phyloP scores from a whole-genome alignment of 306 rosid genomes.

The Carpinus viminea region DNA sequence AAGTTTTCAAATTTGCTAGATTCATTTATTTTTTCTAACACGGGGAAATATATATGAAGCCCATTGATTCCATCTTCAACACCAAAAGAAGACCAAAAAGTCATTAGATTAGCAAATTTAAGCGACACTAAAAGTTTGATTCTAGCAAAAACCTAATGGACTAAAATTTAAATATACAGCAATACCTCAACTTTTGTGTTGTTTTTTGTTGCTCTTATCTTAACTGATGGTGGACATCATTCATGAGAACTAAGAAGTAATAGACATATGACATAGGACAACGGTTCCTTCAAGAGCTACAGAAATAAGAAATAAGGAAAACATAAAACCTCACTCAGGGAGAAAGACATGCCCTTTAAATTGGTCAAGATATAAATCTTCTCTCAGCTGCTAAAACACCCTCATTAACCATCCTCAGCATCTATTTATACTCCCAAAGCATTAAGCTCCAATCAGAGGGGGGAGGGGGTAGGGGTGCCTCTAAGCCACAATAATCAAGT shows the following conservation, averaged over 20 bases:
- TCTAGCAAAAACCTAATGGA: background rate
- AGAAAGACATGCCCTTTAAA: background rate
- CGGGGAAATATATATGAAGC: background rate
- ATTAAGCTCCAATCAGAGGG: background rate
- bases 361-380: background rate
- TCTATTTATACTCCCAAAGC: background rate
- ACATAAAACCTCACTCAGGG: background rate
- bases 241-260: background rate
- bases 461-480: no score
- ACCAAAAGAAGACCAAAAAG: background rate
- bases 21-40: background rate
- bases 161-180: background rate
- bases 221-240: background rate
- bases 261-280: background rate
- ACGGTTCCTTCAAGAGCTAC: background rate
- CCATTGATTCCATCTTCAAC: background rate
- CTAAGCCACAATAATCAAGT: background rate
- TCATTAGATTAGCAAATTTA: background rate
- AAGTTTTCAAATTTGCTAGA: background rate
- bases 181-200: background rate
- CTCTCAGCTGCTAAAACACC: background rate
- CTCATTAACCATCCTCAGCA: background rate
- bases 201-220: background rate
- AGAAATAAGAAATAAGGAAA: background rate
- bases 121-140: background rate